Percentiles rank a stretch among this genome's conserved stretches.
Conservation (phyloP, 1,284 basidiomycete genomes). For the Cystobasidium slooffiae region DNA sequence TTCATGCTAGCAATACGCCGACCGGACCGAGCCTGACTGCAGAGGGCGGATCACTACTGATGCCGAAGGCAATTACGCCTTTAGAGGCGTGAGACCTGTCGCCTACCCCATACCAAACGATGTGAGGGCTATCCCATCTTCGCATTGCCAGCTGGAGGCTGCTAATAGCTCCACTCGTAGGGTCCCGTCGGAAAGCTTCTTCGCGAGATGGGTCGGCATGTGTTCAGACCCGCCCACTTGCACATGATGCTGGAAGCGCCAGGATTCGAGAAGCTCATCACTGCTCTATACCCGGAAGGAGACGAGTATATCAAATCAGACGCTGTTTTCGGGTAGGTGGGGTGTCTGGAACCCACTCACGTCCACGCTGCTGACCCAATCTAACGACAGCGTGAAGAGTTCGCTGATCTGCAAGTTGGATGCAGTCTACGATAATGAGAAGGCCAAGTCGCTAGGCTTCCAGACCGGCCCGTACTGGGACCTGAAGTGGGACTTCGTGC, state of each 20-base stretch:
- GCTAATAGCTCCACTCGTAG: conserved; percentile 54
- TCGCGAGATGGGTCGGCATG: conserved; percentile 67
- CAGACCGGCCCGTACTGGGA: conserved; percentile 67
- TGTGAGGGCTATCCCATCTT: conserved; percentile 56
- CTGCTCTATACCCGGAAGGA: conserved; percentile 74
- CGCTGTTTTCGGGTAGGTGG: conserved; percentile 66
- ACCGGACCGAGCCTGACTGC: conserved; percentile 70
- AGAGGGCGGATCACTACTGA: conserved; percentile 70
- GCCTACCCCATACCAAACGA: conserved; percentile 81
- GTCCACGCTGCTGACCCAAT: background rate
- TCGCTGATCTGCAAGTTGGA: conserved; percentile 48
- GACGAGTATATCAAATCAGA: conserved; percentile 62
- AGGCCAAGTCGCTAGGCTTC: conserved; percentile 66
- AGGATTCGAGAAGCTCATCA: conserved; percentile 73
- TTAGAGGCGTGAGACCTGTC: conserved; percentile 75
- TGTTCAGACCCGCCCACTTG: conserved; percentile 76
- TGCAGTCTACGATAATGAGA: conserved; percentile 60
- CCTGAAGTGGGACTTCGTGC: conserved; percentile 66
- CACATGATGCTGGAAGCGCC: conserved; percentile 72
- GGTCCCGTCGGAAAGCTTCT: conserved; percentile 75
- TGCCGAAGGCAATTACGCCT: conserved; percentile 58
- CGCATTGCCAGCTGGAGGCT: background rate
- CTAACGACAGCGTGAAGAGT: conserved; percentile 60
- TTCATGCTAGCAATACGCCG: conserved; percentile 63
- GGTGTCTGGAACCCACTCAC: background rate